Percentiles rank a stretch among this genome's conserved stretches.
These are phyloP conservation scores for Paulownia fortunei DNA, from an alignment of 257 asterid genomes.

Conservation along the genomic window DNA sequence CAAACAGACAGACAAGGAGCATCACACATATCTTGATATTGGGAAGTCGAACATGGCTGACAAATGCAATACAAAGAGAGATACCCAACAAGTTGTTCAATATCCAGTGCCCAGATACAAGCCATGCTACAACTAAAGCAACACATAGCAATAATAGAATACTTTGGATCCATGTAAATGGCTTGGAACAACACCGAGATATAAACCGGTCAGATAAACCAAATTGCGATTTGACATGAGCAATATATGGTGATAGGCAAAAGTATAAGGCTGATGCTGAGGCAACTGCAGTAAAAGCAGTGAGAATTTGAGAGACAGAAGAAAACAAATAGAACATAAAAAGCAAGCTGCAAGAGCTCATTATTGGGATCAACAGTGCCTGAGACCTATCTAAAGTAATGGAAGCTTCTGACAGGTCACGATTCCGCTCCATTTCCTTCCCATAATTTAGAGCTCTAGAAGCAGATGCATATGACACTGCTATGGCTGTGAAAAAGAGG, in stretches of 20 bases:
- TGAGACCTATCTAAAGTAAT: constrained; percentile 91
- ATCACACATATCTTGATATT: constrained; percentile 93
- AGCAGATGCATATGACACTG: constrained; percentile 86
- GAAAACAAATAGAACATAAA: constrained; percentile 96
- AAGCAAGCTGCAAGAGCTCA: constrained; percentile 97
- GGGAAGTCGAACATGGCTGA: constrained; percentile 96
- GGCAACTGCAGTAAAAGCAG: constrained; percentile 89
- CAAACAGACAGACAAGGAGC: constrained; percentile 84
- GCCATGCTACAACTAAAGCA: constrained; percentile 72
- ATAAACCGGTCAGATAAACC: constrained; percentile 79
- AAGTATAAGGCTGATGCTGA: constrained; percentile 89
- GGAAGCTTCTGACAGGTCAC: constrained; percentile 86
- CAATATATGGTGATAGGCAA: constrained; percentile 73
- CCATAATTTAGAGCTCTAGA: constrained; percentile 83
- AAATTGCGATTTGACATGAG: constrained; percentile 63
- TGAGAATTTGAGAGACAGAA: constrained; percentile 88
- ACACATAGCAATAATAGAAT: constrained; percentile 58
- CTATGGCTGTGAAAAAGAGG: constrained; percentile 78
- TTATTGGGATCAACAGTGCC: constrained; percentile 92
- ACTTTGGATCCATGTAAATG: constrained; percentile 73
- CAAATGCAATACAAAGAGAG: constrained; percentile 96
- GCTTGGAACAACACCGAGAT: constrained; percentile 83
- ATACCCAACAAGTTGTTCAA: constrained; percentile 89
- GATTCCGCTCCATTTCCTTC: constrained; percentile 93
- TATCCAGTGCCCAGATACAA: constrained; percentile 90